Evolutionary conservation across 1,284 basidiomycete genomes (phyloP).

Genomic region (Moniliophthora roreri): DNA sequence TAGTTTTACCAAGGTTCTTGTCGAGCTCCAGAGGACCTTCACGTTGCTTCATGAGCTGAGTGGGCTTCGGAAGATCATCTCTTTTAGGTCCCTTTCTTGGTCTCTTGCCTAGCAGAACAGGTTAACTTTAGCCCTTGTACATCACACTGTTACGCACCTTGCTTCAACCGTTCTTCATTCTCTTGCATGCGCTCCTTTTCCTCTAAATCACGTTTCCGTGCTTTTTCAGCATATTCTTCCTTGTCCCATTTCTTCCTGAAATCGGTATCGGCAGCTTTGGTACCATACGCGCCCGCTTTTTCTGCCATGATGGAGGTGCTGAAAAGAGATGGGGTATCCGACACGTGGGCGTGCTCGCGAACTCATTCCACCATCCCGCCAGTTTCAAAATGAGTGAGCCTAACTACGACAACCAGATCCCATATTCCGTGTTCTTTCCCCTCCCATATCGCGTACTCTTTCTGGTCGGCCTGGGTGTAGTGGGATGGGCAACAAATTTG

Average conservation of each 20-base stretch:
- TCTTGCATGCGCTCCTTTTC: conserved; percentile 81
- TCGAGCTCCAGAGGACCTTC: conserved; percentile 82
- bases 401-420: conserved; percentile 32
- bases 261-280: conserved; percentile 70
- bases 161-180: conserved; percentile 80
- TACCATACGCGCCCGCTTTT: conserved; percentile 58
- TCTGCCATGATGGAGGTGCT: conserved; percentile 48
- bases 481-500: conserved; percentile 86
- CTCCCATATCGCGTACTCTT: conserved; percentile 81
- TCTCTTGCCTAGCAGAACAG: conserved; percentile 64
- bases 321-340: conserved; percentile 9
- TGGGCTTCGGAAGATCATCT: conserved; percentile 83
- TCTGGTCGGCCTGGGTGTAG: conserved; percentile 67
- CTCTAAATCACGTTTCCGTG: conserved; percentile 73
- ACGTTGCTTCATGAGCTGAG: conserved; percentile 84
- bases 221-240: conserved; percentile 78
- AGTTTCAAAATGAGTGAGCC: conserved; percentile 35
- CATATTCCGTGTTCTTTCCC: conserved; percentile 66
- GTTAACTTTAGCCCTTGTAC: conserved; percentile 7
- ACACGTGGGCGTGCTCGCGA: conserved; percentile 6
- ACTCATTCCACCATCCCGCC: neutral
- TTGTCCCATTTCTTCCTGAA: conserved; percentile 87
- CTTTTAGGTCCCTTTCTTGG: conserved; percentile 65
- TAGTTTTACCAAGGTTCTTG: conserved; percentile 90
- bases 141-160: conserved; percentile 51